Evolutionary conservation across 371 early-diverging fungal species (phyloP).

Genomic region (Apophysomyces trapeziformis): DNA sequence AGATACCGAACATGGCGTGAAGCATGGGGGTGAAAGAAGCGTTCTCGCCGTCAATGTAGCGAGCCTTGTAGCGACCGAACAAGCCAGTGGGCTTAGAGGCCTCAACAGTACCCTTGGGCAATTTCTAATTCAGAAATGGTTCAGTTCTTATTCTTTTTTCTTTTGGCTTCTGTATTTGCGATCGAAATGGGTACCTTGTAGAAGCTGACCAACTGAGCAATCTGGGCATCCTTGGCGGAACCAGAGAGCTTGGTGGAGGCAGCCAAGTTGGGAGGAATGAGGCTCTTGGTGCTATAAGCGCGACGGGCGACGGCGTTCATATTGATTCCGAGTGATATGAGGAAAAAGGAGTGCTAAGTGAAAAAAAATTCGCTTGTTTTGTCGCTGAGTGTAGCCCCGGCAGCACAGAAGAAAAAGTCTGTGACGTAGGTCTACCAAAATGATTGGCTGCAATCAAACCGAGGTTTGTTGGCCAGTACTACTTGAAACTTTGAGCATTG

Average conservation of each 20-base stretch:
- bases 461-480: too few species aligned
- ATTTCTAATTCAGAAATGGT: constrained; percentile 29
- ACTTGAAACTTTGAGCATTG: too few species aligned
- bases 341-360: neutral
- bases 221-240: constrained; percentile 48
- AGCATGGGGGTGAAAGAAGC: constrained; percentile 61
- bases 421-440: too few species aligned
- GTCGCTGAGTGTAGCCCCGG: neutral
- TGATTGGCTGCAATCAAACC: too few species aligned
- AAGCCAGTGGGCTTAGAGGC: constrained; percentile 52
- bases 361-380: constrained; percentile 5
- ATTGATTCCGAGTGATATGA: constrained; percentile 15
- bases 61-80: constrained; percentile 62
- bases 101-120: constrained; percentile 55
- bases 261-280: constrained; percentile 62
- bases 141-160: neutral
- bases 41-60: constrained; percentile 71
- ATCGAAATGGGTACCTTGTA: constrained; percentile 45
- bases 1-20: constrained; percentile 60
- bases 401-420: too few species aligned
- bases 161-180: neutral
- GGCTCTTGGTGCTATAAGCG: constrained; percentile 58
- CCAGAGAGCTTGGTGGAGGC: constrained; percentile 50
- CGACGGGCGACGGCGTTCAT: constrained; percentile 60
- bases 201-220: constrained; percentile 51